These are phyloP conservation scores for Leishmania turanica DNA, from an alignment of 208 protist species.

Conservation along the genomic window DNA sequence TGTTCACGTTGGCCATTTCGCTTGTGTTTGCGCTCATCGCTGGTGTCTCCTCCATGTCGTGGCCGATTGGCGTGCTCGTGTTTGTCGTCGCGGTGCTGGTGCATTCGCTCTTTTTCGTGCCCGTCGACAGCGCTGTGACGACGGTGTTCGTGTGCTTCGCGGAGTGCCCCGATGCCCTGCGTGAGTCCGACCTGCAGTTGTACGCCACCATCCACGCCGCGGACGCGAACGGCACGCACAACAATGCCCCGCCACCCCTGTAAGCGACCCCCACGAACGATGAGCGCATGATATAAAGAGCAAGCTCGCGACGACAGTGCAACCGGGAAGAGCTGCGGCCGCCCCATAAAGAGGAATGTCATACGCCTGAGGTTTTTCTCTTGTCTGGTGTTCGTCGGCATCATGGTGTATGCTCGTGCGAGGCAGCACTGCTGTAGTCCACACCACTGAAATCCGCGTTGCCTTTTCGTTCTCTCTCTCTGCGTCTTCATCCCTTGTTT, in stretches of 20 bases:
- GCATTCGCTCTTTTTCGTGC: slow-evolving; percentile 62
- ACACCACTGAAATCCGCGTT: neutral
- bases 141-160: slow-evolving; percentile 93
- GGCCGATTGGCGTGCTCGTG: slow-evolving; percentile 45
- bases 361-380: neutral
- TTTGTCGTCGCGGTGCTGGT: slow-evolving; percentile 62
- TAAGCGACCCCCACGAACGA: neutral
- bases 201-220: slow-evolving; percentile 61
- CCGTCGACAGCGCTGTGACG: slow-evolving; percentile 73
- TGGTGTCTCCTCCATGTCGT: slow-evolving; percentile 35
- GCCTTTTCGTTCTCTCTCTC: neutral
- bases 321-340: neutral
- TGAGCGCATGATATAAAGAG: neutral
- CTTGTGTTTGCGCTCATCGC: slow-evolving; percentile 57
- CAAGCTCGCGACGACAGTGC: neutral
- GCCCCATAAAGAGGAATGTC: neutral
- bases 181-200: slow-evolving; percentile 61
- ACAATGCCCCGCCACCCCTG: slow-evolving; percentile 41
- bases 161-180: slow-evolving; percentile 79
- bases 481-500: neutral
- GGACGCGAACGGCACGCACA: slow-evolving; percentile 63
- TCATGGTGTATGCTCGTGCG: neutral
- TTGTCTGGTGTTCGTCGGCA: neutral
- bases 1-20: slow-evolving; percentile 58
- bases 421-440: neutral